Evolutionary conservation across 441 rosid genomes (phyloP), one percentile per base, ranked within the genome.

Genomic region (Jatropha multifida): DNA sequence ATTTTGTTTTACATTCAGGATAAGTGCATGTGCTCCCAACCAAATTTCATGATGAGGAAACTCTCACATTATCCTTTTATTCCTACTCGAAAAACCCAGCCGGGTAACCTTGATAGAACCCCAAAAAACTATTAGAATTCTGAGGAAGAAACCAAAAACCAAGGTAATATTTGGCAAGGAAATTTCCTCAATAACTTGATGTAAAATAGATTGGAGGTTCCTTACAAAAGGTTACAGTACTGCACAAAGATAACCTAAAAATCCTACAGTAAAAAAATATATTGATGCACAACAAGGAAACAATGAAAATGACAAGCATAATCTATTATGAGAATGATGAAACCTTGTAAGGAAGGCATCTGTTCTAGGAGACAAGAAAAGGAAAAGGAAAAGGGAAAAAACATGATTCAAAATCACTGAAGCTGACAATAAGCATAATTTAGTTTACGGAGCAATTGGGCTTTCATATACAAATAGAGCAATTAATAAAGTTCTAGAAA

Each of bases 401-500:
- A 73, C 15, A n/a, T 61, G 26, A 4, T 32, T 54, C 17, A 5
- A 67, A 56, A 68, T 23, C 56, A 15, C 8, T 20, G 62, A 38
- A 60, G 48, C 12, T 49, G 65, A 72, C 73, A 66, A 14, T 7
- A 32, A 32, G 32, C 32, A 65, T 17, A 68, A 18, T 15, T 63
- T 46, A 40, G 51, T 18, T 15, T 11, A 62, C 49, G 56, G 40
- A 73, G 69, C 17, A 18, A 60, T 41, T 41, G 40, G 32, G 65
- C 41, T 58, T 44, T 23, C 52, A 68, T 37, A 37, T 32, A 64
- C 74, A 67, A 38, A 65, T 27, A 0, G 14, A 60, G 12, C 42
- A 71, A 70, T 20, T 64, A 71, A 41, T 48, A 56, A 60, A 81
- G 23, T 73, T 59, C 9, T 13, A 75, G 68, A 51, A 14, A 74